These are phyloP conservation scores for Thuja plicata DNA, from an alignment of 83 land plant species.

Conservation along the genomic window DNA sequence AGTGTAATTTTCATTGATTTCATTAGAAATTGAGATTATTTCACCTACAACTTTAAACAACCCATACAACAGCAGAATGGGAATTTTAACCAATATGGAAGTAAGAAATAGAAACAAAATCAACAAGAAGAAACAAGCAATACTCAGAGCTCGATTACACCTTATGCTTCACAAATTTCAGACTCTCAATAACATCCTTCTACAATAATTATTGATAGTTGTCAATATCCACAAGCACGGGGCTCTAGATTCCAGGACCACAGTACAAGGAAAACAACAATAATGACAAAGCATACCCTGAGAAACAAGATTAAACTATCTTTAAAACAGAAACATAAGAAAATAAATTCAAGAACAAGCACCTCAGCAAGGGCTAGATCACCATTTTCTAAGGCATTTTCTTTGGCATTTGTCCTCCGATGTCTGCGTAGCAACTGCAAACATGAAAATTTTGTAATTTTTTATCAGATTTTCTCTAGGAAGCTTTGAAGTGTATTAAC, in stretches of 20 bases:
- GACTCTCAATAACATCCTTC: background rate
- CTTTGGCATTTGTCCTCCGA: slow-evolving; percentile 61
- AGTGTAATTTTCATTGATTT: background rate
- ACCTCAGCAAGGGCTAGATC: slow-evolving; percentile 86
- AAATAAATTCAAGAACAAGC: background rate
- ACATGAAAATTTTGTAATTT: background rate
- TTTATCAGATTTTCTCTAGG: background rate
- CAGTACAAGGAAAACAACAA: background rate
- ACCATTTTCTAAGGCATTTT: slow-evolving; percentile 22
- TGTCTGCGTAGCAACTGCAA: slow-evolving; percentile 86
- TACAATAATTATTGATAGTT: background rate
- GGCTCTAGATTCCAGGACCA: background rate
- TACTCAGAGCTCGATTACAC: background rate
- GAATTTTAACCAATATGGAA: background rate
- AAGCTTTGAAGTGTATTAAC: background rate
- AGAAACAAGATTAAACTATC: background rate
- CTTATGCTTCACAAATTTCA: background rate
- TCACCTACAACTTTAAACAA: background rate
- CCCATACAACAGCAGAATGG: background rate
- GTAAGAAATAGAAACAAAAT: background rate
- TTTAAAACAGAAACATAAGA: background rate
- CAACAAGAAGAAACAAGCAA: background rate
- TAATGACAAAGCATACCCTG: background rate
- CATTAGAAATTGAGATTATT: background rate
- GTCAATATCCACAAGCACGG: background rate